A percentile compares a stretch with the other conserved stretches of the same genome.
Evolutionary conservation across 1,284 basidiomycete genomes (phyloP).

Genomic region (Phylloboletellus chloephorus): DNA sequence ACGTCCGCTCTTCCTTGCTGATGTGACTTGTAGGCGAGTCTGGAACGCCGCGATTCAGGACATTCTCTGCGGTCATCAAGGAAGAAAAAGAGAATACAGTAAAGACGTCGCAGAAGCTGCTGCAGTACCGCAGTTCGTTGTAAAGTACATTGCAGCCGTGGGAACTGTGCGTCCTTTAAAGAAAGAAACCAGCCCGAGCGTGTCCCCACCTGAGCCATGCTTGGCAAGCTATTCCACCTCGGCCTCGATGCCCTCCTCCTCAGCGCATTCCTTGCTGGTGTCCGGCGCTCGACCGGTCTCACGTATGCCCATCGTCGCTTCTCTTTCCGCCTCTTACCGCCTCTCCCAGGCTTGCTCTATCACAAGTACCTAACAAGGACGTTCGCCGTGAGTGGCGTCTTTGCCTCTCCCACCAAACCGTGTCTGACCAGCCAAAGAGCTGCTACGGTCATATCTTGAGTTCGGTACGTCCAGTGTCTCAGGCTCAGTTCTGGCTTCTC

Average conservation of each 20-base stretch:
- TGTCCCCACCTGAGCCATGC: constrained; percentile 37
- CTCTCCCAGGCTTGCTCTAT: constrained; percentile 53
- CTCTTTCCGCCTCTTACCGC: constrained; percentile 7
- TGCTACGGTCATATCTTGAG: constrained; percentile 72
- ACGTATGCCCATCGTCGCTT: constrained; percentile 48
- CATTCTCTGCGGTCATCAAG: constrained; percentile 70
- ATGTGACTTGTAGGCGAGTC: constrained; percentile 50
- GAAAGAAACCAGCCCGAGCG: too few relatives aligned
- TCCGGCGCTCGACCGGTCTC: constrained; percentile 74
- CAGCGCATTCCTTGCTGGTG: constrained; percentile 72
- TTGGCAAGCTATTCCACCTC: constrained; percentile 62
- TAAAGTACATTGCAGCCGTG: constrained; percentile 11
- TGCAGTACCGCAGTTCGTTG: constrained; percentile 26
- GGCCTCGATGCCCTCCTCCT: constrained; percentile 74
- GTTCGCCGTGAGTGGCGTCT: constrained; percentile 57
- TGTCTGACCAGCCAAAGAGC: constrained; percentile 41
- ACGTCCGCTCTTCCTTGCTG: constrained; percentile 13
- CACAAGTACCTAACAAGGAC: constrained; percentile 77
- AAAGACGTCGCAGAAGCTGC: constrained; percentile 32
- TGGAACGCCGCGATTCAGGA: constrained; percentile 63
- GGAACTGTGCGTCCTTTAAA: constrained; percentile 7
- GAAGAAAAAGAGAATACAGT: constrained; percentile 65
- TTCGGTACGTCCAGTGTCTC: too few relatives aligned
- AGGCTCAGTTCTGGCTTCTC: background rate
- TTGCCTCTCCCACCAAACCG: background rate